Percentiles rank a stretch among this genome's conserved stretches.
Conservation (phyloP, 257 asterid genomes). For the Capsicum baccatum region DNA sequence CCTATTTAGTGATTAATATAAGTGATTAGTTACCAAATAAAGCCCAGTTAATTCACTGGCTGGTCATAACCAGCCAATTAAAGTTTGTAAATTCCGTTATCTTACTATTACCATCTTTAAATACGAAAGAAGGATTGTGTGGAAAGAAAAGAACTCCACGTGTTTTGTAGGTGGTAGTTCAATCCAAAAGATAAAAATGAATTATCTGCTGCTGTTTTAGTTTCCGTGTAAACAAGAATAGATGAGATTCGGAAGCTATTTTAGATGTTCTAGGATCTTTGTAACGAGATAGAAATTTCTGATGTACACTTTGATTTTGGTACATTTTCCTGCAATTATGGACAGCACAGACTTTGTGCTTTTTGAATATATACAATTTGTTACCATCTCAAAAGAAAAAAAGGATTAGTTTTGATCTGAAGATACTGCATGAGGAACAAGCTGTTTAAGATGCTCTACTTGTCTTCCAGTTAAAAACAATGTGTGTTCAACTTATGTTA, state of each 20-base stretch:
- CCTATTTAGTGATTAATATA: too few relatives aligned
- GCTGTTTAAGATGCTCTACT: not conserved
- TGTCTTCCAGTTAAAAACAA: not conserved
- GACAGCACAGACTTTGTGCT: not conserved
- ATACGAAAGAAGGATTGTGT: not conserved
- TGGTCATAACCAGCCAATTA: not conserved
- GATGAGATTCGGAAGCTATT: not conserved
- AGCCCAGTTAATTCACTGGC: not conserved
- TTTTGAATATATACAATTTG: not conserved
- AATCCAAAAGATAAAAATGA: not conserved
- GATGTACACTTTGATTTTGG: not conserved
- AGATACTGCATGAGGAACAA: not conserved
- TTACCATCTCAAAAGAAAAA: not conserved
- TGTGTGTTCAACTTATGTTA: not conserved
- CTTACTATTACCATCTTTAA: not conserved
- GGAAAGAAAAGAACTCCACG: not conserved
- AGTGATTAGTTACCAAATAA: too few relatives aligned
- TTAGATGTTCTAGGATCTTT: not conserved
- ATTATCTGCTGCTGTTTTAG: not conserved
- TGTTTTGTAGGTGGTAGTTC: slow-evolving; percentile 5
- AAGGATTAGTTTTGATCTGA: not conserved
- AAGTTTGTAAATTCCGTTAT: not conserved
- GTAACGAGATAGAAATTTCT: not conserved
- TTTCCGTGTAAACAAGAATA: not conserved
- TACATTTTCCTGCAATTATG: not conserved